A percentile compares a stretch with the other conserved stretches of the same genome.
These are phyloP conservation scores for Cymbopogon citratus DNA, from an alignment of 176 grass and related monocot genomes.

Conservation along the genomic window DNA sequence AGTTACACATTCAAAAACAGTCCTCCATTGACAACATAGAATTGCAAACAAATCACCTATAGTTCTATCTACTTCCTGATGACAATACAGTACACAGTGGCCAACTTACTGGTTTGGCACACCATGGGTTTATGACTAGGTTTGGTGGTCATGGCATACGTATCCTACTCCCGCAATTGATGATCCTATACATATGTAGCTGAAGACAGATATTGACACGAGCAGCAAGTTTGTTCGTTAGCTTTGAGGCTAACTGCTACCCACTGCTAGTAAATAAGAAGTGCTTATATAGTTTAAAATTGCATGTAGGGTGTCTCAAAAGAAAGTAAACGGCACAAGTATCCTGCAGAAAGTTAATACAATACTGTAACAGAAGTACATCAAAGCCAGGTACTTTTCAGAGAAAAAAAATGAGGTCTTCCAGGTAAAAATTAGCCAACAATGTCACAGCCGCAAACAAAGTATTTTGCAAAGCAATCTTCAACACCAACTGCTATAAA, in stretches of 20 bases:
- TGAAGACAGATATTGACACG: neutral
- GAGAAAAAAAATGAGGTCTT: neutral
- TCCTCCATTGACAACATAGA: neutral
- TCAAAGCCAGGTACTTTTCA: neutral
- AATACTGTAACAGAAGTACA: neutral
- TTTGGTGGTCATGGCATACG: neutral
- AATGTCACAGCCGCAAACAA: neutral
- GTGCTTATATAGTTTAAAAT: neutral
- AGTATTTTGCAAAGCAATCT: neutral
- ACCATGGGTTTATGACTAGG: neutral
- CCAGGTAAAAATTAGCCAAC: neutral
- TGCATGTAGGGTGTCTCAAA: neutral
- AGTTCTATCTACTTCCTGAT: neutral
- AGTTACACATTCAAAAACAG: neutral
- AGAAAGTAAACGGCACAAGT: neutral
- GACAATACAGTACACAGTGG: neutral
- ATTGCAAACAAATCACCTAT: neutral
- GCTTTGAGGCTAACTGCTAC: neutral
- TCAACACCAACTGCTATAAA: neutral
- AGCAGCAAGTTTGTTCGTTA: neutral
- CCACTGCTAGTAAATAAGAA: neutral
- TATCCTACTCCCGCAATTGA: neutral
- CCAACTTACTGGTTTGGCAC: neutral
- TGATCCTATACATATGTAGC: neutral
- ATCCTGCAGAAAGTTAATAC: neutral